Evolutionary conservation across 177 flowering plant species (phyloP).

Genomic region (Tripterygium wilfordii): DNA sequence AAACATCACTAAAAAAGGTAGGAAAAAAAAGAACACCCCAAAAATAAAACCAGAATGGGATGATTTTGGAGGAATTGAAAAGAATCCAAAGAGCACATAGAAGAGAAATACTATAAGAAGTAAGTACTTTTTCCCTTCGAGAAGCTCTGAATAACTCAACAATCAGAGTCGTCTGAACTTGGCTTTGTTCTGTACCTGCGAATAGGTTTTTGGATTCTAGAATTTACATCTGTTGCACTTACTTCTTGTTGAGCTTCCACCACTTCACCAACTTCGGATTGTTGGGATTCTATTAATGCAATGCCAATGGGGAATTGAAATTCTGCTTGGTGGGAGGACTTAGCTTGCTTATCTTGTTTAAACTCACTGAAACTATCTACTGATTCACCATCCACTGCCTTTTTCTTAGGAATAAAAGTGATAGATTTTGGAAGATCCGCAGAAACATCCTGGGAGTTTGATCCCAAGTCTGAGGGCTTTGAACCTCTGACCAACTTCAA

Average conservation of each 20-base stretch:
- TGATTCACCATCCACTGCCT: conserved; percentile 1
- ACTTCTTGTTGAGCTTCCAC: conserved; percentile 9
- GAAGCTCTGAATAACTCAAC: conserved; percentile 1
- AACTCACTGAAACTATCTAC: not conserved
- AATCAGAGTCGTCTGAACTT: conserved; percentile 11
- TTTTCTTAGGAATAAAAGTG: conserved; percentile 24
- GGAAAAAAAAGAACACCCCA: too few species aligned
- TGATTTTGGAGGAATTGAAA: too few species aligned
- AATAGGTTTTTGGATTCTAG: conserved; percentile 1
- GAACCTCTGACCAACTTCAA: conserved; percentile 5
- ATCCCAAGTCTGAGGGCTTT: not conserved
- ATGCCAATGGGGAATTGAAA: conserved; percentile 8
- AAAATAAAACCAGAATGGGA: too few species aligned
- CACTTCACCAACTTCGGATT: not conserved
- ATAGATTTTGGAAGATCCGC: conserved; percentile 15
- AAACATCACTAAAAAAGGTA: too few species aligned
- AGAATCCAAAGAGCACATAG: not conserved
- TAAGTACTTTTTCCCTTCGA: too few species aligned
- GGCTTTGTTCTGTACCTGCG: conserved; percentile 15
- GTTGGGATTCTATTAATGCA: conserved; percentile 14
- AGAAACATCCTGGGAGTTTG: conserved; percentile 6
- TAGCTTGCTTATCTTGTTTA: conserved; percentile 4
- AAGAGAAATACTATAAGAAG: too few species aligned
- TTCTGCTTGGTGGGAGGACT: conserved; percentile 1
- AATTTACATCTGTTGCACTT: not conserved